Evolutionary conservation across 2,329 filamentous ascomycete genomes (phyloP), one percentile per base, ranked within the genome.

Genomic region (Cordyceps cateniannulata): DNA sequence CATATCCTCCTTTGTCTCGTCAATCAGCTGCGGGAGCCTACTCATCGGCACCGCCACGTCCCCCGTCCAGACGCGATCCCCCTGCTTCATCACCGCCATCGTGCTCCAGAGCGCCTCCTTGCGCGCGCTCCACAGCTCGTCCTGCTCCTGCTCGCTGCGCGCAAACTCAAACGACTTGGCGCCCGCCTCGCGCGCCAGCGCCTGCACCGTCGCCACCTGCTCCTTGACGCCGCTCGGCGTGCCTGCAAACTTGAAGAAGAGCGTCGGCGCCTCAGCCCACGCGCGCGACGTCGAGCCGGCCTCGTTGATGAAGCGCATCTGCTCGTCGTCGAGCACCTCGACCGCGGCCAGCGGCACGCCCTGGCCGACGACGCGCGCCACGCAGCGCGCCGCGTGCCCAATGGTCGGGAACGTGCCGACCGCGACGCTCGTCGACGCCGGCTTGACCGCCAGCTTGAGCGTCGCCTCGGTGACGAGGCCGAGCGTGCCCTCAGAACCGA

Each of bases 381-480:
- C 92, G 71, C 91, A 96, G 69, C 87, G 82, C 18, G 90, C 91
- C 1, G 91, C 91, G 65, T 84, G 78, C 50, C 88, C 85, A 64
- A 96, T 77, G 29, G 75, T 70, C 9, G 75, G 74, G 70, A 83
- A 83, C 60, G 77, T 76, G 52, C 83, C 85, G 18, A 96, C 89
- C 4, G 92, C 93, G 3, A 96, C 93, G 63, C 84, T 91, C 53
- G 89, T 89, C 63, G 86, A 88, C 66, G 88, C 85, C 1, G 93
- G 92, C 71, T 87, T 88, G 25, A 91, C 88, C 0, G 90, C 91
- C 47, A 97, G 80, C 76, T 96, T 96, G 66, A 97, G 79, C 3
- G 88, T 93, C 5, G 92, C 93, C 77, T 97, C 93, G 0, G 93
- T 96, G 44, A 96, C 90, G 14, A 97, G 83, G 9, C 93, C 93